These are phyloP conservation scores for Lomentospora prolificans DNA, from an alignment of 2,329 filamentous ascomycete genomes.

Conservation along the genomic window DNA sequence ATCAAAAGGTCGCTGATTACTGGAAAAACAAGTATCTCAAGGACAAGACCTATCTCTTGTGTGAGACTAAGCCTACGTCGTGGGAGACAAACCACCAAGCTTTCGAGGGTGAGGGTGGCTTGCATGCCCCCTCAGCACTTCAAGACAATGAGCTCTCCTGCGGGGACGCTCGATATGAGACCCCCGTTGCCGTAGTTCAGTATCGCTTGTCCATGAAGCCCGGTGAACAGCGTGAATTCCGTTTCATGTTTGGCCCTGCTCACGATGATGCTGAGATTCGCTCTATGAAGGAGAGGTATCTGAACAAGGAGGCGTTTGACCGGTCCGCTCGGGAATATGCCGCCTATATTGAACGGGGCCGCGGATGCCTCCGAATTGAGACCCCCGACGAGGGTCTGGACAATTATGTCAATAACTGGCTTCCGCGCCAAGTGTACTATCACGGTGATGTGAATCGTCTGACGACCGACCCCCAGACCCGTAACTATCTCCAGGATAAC, in stretches of 20 bases:
- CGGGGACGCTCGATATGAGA: slow-evolving; percentile 45
- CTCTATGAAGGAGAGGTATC: slow-evolving; percentile 34
- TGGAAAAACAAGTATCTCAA: slow-evolving; percentile 47
- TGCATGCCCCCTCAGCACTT: slow-evolving; percentile 39
- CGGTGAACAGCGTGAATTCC: slow-evolving; percentile 33
- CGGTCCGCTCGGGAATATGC: slow-evolving; percentile 36
- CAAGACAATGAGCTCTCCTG: slow-evolving; percentile 26
- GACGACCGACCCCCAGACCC: slow-evolving; percentile 48
- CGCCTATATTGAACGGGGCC: slow-evolving; percentile 37
- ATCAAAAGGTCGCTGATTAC: slow-evolving; percentile 47
- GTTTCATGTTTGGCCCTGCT: slow-evolving; percentile 46
- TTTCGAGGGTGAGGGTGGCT: slow-evolving; percentile 46
- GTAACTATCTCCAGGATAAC: slow-evolving; percentile 50
- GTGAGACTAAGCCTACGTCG: slow-evolving; percentile 37
- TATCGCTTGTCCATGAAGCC: slow-evolving; percentile 32
- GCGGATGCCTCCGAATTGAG: slow-evolving; percentile 40
- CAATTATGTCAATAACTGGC: slow-evolving; percentile 50
- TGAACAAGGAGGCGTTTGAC: slow-evolving; percentile 37
- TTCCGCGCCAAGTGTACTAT: slow-evolving; percentile 47
- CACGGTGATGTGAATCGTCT: slow-evolving; percentile 50
- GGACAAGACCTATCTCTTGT: slow-evolving; percentile 48
- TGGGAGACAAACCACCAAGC: slow-evolving; percentile 43
- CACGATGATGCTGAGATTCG: slow-evolving; percentile 40
- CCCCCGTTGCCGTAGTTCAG: slow-evolving; percentile 42
- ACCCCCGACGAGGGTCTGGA: slow-evolving; percentile 45